Base-by-base conservation (phyloP, 2,329 filamentous ascomycete genomes). In the Monilinia fructigena region DNA sequence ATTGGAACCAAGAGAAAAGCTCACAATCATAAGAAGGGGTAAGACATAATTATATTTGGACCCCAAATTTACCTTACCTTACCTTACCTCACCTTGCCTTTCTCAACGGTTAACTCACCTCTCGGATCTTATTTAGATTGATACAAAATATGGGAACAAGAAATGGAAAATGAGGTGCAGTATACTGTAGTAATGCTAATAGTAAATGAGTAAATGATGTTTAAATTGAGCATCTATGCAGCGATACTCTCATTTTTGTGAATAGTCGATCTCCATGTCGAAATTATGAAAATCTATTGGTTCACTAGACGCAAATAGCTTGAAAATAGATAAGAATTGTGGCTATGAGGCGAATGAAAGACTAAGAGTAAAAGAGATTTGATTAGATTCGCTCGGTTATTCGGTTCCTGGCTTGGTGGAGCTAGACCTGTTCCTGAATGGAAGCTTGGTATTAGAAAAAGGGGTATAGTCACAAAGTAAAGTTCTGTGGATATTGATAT, bases 201-300 rank as follows among this genome's bases (percentile, higher is more conserved):
- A 50, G n/a, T 26, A 14, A 48, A 35, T 16, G 12, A 59, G 42
- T 50, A 60, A 50, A 60, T 60, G 56, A 60, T 28, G 42, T 60
- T 60, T 60, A 38, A 38, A 60, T 60, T 47, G 55, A 58, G 55
- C 40, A 60, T 48, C 56, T 31, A 35, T 60, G 56, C 56, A 59
- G 28, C 42, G 56, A 45, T 28, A 60, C 45, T 26, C 4, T 38
- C 18, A 23, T 38, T 4, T 20, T 35, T 35, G 28, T n/a, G n/a
- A 55, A 47, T 50, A 38, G 55, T 58, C 23, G 55, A 45, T 45
- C 23, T 31, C 23, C 40, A 58, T 47, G 12, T 14, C n/a, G 2
- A 12, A 11, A 35, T 48, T 38, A 50, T 50, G 45, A 35, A 16
- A 11, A 50, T 38, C 31, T 61, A 61, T 61, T 61, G 58, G 45